Percentiles rank a stretch among this genome's conserved stretches.
Conservation (phyloP, 2,329 filamentous ascomycete species). For the Paracoccidioides brasiliensis region DNA sequence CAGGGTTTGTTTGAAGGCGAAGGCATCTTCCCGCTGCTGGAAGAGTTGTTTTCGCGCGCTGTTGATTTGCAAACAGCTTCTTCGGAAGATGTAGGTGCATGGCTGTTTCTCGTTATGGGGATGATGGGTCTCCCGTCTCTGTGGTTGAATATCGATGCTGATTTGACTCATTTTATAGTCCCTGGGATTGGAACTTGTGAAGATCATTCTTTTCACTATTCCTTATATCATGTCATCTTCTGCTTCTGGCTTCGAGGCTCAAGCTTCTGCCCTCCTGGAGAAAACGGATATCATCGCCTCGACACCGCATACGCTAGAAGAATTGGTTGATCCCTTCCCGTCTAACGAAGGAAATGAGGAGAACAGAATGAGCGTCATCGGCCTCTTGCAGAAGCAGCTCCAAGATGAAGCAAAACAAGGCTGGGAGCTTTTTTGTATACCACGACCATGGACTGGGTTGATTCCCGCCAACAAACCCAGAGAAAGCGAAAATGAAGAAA, state of each 20-base stretch:
- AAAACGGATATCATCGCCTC: constrained; percentile 92
- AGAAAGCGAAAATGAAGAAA: constrained; percentile 36
- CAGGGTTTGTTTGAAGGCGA: constrained; percentile 70
- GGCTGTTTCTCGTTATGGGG: neutral
- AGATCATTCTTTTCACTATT: constrained; percentile 88
- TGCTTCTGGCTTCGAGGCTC: constrained; percentile 55
- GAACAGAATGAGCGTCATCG: constrained; percentile 58
- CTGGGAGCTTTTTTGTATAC: constrained; percentile 60
- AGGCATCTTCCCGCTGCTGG: constrained; percentile 70
- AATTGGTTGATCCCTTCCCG: constrained; percentile 74
- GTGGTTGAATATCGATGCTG: constrained; percentile 3
- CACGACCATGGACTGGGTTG: constrained; percentile 39
- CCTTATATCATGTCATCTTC: constrained; percentile 74
- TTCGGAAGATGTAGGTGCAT: constrained; percentile 66
- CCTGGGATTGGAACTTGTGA: constrained; percentile 71
- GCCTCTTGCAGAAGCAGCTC: constrained; percentile 73
- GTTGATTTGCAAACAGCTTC: constrained; percentile 86
- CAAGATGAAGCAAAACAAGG: constrained; percentile 58
- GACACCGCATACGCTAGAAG: constrained; percentile 72
- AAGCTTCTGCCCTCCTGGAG: constrained; percentile 67
- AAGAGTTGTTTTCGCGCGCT: constrained; percentile 84
- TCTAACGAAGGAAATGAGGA: constrained; percentile 38
- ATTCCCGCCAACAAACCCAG: constrained; percentile 16
- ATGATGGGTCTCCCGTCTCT: neutral
- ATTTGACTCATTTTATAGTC: constrained; percentile 29